phyloP scores from a whole-genome alignment of 208 protist genomes.

The Crithidia thermophila region DNA sequence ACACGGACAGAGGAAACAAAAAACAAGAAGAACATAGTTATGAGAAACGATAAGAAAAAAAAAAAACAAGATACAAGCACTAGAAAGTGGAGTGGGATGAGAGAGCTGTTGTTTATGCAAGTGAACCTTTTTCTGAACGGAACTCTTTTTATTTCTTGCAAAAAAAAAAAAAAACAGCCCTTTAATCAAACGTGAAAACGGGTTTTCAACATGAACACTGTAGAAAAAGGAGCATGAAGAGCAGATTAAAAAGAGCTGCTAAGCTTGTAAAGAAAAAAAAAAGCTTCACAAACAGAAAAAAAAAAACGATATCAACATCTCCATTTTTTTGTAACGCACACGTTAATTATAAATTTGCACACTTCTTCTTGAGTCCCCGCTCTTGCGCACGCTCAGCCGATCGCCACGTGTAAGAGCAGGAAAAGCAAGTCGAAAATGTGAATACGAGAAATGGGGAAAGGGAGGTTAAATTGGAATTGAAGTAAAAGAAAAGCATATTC shows the following conservation, averaged over 20 bases:
- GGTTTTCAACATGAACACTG: neutral
- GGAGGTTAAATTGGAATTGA: too few species aligned
- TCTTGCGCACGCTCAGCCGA: too few species aligned
- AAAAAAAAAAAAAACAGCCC: conserved; percentile 4
- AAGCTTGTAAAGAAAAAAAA: neutral
- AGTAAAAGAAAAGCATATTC: too few species aligned
- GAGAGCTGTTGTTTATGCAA: neutral
- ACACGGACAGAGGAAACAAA: conserved; percentile 22
- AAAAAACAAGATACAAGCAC: conserved; percentile 11
- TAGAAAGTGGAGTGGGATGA: conserved; percentile 2
- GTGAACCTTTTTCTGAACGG: neutral
- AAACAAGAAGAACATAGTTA: conserved; percentile 21
- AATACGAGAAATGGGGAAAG: too few species aligned
- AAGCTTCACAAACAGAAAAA: neutral
- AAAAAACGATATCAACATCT: neutral
- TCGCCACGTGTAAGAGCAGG: too few species aligned
- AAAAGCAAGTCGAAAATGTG: too few species aligned
- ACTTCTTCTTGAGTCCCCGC: too few species aligned
- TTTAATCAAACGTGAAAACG: neutral
- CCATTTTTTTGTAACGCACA: conserved; percentile 1
- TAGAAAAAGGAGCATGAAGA: neutral
- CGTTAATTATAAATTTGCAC: too few species aligned
- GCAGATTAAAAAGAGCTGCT: too few species aligned
- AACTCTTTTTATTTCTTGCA: neutral
- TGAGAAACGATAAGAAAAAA: conserved; percentile 10